phyloP scores from a whole-genome alignment of 441 rosid genomes.

The Eugenia klotzschiana region DNA sequence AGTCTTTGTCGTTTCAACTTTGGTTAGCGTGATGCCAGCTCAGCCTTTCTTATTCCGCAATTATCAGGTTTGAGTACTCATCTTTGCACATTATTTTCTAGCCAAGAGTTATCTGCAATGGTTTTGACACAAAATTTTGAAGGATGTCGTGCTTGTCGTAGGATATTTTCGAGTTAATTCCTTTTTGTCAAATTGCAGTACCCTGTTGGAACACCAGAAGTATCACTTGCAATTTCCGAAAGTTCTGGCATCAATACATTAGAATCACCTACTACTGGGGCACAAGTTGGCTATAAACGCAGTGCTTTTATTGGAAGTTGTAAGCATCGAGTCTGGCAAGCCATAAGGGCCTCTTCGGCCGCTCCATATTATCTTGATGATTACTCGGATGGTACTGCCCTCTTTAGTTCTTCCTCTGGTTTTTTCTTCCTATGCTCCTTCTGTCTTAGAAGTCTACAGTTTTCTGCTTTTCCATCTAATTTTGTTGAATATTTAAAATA shows the following conservation, averaged over 20 bases:
- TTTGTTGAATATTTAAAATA: background rate
- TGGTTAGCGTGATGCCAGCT: conserved; percentile 88
- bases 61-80: conserved; percentile 54
- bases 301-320: conserved; percentile 96
- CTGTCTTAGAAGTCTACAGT: background rate
- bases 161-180: background rate
- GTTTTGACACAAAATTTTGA: background rate
- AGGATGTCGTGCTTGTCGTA: background rate
- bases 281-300: conserved; percentile 76
- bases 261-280: conserved; percentile 57
- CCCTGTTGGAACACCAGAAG: conserved; percentile 88
- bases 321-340: conserved; percentile 90
- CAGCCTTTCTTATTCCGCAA: conserved; percentile 93
- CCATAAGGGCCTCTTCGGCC: conserved; percentile 96
- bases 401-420: conserved; percentile 1
- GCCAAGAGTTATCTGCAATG: background rate
- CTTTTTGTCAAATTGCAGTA: conserved; percentile 38
- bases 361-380: conserved; percentile 99
- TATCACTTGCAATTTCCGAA: conserved; percentile 62
- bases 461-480: background rate
- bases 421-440: background rate
- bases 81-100: background rate
- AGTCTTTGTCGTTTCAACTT: conserved; percentile 85
- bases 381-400: conserved; percentile 66
- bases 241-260: conserved; percentile 47